These are phyloP conservation scores for Talaromyces rugulosus DNA, from an alignment of 2,329 filamentous ascomycete species.

Conservation along the genomic window DNA sequence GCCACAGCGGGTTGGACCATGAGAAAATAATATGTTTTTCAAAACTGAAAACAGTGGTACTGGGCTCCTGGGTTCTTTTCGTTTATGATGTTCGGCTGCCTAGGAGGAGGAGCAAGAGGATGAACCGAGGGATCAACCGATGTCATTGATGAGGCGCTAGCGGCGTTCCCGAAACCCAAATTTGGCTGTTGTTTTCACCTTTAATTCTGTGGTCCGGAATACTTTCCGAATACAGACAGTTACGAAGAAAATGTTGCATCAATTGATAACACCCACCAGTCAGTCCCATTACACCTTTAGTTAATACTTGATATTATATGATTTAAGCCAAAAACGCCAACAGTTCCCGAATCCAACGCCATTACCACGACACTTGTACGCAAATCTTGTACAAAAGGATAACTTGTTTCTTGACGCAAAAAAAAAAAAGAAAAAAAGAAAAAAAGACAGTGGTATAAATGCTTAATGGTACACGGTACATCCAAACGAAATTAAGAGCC, in stretches of 20 bases:
- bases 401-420: not conserved
- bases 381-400: not conserved
- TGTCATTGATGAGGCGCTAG: not conserved
- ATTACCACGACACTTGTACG: not conserved
- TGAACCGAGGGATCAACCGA: not conserved
- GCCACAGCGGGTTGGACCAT: not conserved
- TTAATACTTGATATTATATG: not conserved
- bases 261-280: too few relatives aligned
- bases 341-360: not conserved
- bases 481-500: not conserved
- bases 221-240: not conserved
- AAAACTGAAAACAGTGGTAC: not conserved
- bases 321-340: not conserved
- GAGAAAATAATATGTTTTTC: not conserved
- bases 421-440: conserved; percentile 5
- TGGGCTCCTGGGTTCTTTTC: not conserved
- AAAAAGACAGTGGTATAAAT: not conserved
- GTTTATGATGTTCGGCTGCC: not conserved
- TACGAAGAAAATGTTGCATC: too few relatives aligned
- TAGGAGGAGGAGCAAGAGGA: not conserved
- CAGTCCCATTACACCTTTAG: not conserved
- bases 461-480: not conserved
- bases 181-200: not conserved
- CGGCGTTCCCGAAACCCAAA: not conserved
- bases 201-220: not conserved